A percentile compares a stretch with the other conserved stretches of the same genome.
phyloP scores from a whole-genome alignment of 2,329 filamentous ascomycete genomes.

The Paraphaeosphaeria minitans region DNA sequence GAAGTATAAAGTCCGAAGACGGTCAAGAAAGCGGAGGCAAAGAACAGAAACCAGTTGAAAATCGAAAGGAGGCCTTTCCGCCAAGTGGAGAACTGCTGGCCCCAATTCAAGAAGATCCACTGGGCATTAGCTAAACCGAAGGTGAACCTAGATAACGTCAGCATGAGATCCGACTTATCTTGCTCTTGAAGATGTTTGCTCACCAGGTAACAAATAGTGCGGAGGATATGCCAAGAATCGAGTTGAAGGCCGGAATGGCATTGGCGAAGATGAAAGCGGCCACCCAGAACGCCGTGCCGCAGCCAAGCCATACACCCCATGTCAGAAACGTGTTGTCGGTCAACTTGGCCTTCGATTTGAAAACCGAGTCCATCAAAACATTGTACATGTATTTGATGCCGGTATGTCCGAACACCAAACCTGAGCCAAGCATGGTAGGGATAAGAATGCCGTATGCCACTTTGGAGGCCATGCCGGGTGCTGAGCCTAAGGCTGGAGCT shows the following conservation, averaged over 20 bases:
- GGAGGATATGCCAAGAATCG: neutral
- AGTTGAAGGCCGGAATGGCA: neutral
- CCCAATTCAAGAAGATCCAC: neutral
- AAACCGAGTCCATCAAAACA: neutral
- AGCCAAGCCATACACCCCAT: neutral
- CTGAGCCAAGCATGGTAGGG: slow-evolving; percentile 63
- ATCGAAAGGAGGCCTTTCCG: neutral
- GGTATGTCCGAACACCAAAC: too few species aligned
- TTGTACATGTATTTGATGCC: neutral
- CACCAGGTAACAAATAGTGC: neutral
- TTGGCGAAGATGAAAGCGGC: neutral
- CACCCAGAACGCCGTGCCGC: neutral
- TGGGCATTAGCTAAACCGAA: neutral
- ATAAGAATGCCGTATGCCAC: slow-evolving; percentile 71
- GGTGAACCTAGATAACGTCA: neutral
- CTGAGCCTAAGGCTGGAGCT: slow-evolving; percentile 69
- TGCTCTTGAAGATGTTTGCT: too few species aligned
- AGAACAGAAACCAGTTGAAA: neutral
- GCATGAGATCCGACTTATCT: too few species aligned
- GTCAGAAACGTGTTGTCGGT: neutral
- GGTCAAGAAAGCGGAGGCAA: too few species aligned
- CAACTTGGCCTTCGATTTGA: neutral
- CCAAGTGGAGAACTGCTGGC: neutral
- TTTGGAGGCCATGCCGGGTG: slow-evolving; percentile 62
- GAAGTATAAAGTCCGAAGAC: too few species aligned